phyloP scores from a whole-genome alignment of 805 yeast genomes.

The Candida nemodendra region DNA sequence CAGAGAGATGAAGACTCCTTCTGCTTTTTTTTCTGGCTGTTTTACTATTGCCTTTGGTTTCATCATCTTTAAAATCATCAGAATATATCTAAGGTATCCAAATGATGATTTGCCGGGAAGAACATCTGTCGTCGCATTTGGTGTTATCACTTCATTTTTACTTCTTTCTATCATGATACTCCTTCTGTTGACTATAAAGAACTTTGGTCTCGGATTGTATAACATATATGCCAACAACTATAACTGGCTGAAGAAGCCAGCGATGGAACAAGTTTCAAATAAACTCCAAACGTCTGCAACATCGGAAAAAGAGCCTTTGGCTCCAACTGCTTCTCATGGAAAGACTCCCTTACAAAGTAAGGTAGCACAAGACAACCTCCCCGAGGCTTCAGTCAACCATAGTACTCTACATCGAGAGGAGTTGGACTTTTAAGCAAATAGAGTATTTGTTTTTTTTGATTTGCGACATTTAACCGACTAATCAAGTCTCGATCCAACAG shows the following conservation, averaged over 20 bases:
- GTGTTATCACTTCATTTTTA: conserved; percentile 36
- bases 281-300: neutral
- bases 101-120: conserved; percentile 40
- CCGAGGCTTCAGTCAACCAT: too few relatives aligned
- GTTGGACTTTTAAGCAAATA: conserved; percentile 8
- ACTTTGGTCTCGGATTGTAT: conserved; percentile 14
- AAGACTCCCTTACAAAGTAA: too few relatives aligned
- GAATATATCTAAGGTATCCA: conserved; percentile 32
- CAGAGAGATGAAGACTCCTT: conserved; percentile 29
- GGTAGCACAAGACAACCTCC: too few relatives aligned
- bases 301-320: neutral
- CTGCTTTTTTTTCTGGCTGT: conserved; percentile 24
- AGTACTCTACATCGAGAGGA: conserved; percentile 7
- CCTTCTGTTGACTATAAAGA: conserved; percentile 11
- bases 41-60: conserved; percentile 38
- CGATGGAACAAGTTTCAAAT: neutral
- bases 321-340: too few relatives aligned
- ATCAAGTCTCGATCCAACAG: too few relatives aligned
- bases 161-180: conserved; percentile 28
- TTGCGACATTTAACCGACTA: too few relatives aligned
- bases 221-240: conserved; percentile 15
- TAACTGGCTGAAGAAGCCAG: conserved; percentile 12
- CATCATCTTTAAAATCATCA: conserved; percentile 39
- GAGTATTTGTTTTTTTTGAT: too few relatives aligned
- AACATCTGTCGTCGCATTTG: conserved; percentile 41